Base-by-base conservation (phyloP, 2,329 filamentous ascomycete species). In the Penicillium sp. region DNA sequence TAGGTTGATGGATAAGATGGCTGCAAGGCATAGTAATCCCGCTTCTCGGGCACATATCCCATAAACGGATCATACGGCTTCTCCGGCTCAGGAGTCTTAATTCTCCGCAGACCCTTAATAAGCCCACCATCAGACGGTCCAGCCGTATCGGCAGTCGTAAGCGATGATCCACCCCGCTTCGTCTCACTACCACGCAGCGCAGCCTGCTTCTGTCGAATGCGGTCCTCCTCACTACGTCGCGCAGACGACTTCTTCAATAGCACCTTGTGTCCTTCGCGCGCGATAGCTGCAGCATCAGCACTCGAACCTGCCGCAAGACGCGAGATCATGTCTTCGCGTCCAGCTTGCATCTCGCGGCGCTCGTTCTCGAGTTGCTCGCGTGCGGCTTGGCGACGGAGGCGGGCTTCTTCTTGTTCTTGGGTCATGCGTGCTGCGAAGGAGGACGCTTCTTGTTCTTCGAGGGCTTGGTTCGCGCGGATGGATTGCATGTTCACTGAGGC, bases 21-120 rank as follows among this genome's bases (percentile, higher is more conserved):
- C 62, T 87, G 84, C 37, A 96, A 69, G 10, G 82, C 79, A 69
- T 91, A 93, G 65, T 93, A 88, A 65, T 88, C 81, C 22, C 86
- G 85, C 24, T 81, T 81, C 51, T 93, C 84, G 47, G 73, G 68
- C 8, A 71, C 60, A 59, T 93, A 77, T 1, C 91, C 95, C 39
- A 87, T 91, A 71, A 95, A 96, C 0, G 93, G 90, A 77, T 97
- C 92, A 76, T 96, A 97, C 0, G 91, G 88, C 56, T 87, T 87
- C 66, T 91, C 87, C 6, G 84, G 84, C 35, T 84, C 83, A 1
- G 84, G 82, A 2, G 82, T 81, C 55, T 82, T 79, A 51, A 81
- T 80, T 57, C 81, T 87, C 75, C 90, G 91, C 56, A 97, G 82
- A 1, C 93, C 93, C 65, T 90, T 89, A 74, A 97, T 93, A 2